Conservation (phyloP, 371 early-diverging fungal genomes). For the Mortierella sp. region DNA sequence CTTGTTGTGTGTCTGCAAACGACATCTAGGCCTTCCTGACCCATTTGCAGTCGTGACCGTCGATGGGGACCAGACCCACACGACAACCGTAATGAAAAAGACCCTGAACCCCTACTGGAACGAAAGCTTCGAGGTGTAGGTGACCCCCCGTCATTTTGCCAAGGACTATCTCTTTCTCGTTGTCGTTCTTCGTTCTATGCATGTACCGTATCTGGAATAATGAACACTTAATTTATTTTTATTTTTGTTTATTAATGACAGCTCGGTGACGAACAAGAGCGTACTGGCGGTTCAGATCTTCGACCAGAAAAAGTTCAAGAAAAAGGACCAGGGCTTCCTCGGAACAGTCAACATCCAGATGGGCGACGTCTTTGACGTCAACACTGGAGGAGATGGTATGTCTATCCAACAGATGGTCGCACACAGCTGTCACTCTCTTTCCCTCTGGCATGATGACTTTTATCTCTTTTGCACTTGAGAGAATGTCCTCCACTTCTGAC, state of each 20-base stretch:
- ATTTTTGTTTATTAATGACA: too few species aligned
- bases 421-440: constrained; percentile 10
- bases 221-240: too few species aligned
- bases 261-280: constrained; percentile 80
- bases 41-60: constrained; percentile 85
- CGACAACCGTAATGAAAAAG: constrained; percentile 82
- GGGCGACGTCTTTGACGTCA: constrained; percentile 82
- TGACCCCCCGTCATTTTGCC: neutral
- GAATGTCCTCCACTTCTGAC: too few species aligned
- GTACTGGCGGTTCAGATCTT: constrained; percentile 95
- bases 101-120: constrained; percentile 89
- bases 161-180: constrained; percentile 8
- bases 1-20: too few species aligned
- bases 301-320: constrained; percentile 96
- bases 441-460: neutral
- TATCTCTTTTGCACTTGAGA: neutral
- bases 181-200: too few species aligned
- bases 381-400: constrained; percentile 81
- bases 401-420: too few species aligned
- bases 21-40: constrained; percentile 74
- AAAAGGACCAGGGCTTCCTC: constrained; percentile 94
- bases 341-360: constrained; percentile 93
- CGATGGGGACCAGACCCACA: constrained; percentile 84
- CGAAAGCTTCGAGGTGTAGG: constrained; percentile 79
- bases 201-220: too few species aligned